Evolutionary conservation across 305 asterid species (phyloP).

Genomic region (Solanum hybrid): DNA sequence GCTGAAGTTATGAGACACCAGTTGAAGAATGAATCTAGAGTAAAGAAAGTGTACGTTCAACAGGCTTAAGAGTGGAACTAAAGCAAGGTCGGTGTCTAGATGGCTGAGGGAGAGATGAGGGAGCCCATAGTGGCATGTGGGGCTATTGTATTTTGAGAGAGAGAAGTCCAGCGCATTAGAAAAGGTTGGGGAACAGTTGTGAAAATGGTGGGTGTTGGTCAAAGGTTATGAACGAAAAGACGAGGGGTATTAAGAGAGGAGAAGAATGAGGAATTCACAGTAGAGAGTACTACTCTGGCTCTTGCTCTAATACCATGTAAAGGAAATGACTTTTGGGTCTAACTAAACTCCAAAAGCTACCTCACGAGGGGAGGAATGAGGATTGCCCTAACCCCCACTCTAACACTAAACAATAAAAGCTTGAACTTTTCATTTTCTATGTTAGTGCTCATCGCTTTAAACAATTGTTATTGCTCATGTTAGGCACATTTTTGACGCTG

Average conservation of each 20-base stretch:
- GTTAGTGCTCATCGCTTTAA: background rate
- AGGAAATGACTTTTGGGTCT: background rate
- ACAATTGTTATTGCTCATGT: background rate
- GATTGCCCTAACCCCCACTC: background rate
- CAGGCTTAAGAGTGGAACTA: background rate
- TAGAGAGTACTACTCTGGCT: background rate
- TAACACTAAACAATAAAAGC: background rate
- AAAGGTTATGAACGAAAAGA: background rate
- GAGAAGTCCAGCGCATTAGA: background rate
- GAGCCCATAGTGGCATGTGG: background rate
- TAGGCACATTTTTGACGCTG: slow-evolving; percentile 30
- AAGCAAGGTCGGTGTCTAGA: background rate
- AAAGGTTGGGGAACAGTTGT: background rate
- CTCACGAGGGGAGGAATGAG: background rate
- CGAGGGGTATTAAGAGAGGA: background rate
- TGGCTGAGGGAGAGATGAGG: background rate
- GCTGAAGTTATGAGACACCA: background rate
- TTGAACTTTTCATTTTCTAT: background rate
- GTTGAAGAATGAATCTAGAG: background rate
- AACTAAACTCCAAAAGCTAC: background rate
- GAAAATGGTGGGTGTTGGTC: background rate
- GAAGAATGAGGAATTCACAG: background rate
- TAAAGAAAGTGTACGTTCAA: background rate
- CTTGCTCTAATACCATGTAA: background rate
- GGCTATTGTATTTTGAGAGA: background rate